Base-by-base conservation (phyloP, 257 asterid genomes). In the Solanum commersonii region DNA sequence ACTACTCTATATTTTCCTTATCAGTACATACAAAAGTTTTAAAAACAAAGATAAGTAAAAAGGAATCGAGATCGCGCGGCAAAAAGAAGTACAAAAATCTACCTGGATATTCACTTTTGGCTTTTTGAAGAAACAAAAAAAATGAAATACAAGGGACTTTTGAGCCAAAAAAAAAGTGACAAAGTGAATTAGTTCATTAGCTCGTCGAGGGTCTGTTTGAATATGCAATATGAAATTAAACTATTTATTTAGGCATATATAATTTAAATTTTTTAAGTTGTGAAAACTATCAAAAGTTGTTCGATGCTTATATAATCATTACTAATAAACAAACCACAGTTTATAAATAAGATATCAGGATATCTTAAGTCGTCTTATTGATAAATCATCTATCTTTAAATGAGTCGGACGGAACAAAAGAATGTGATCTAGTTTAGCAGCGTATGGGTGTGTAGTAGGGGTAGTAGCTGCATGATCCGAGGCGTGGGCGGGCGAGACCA, bases 101-200 rank as follows among this genome's bases (percentile, higher is more conserved):
- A 44, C 27, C 86, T 89, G 91, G 70, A 78, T 84, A 73, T 73
- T 20, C 60, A 68, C 72, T 87, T 77, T 89, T 76, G 87, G 84
- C 87, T 78, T 38, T 9, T 38, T 4, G 29, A 27, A 83, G 18
- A 74, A 35, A 34, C 83, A 74, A 37, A 76, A 44, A 3, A 3
- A 13, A 4, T 29, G 18, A 15, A 35, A 35, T 14, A 68, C 14
- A 18, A 33, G 23, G 0, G 13, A 72, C 60, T 29, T 68, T 14
- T 27, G 22, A 67, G 10, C 2, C 67, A 56, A 79, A 76, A 27
- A 27, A 27, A 27, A 46, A 3, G 20, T 33, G n/a, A 27, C 15
- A 35, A 71, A 71, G 13, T 15, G 11, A 70, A 31, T 70, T 29
- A 49, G 18, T 15, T 49, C 7, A 49, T 46, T 46, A 46, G 60